Evolutionary conservation across 345 rosid genomes (phyloP).

Genomic region (Lenwebbia sp.): DNA sequence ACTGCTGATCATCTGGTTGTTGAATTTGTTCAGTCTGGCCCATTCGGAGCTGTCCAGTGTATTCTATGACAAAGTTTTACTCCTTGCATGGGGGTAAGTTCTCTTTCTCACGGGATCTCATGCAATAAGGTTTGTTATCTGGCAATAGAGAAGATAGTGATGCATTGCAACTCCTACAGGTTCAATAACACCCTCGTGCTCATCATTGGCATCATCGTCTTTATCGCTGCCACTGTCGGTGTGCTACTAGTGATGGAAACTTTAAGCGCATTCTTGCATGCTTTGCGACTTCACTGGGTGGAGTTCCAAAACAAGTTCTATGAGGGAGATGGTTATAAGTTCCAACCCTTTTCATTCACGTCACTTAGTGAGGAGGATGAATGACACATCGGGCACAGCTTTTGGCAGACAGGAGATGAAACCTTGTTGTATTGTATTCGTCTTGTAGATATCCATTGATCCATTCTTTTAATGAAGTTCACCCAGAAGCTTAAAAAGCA

Average conservation of each 20-base stretch:
- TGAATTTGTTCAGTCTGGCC: slow-evolving; percentile 34
- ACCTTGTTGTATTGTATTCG: not conserved
- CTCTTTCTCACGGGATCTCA: too few relatives aligned
- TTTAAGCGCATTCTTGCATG: slow-evolving; percentile 51
- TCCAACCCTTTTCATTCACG: slow-evolving; percentile 46
- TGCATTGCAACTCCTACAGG: slow-evolving; percentile 11
- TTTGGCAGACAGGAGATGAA: not conserved
- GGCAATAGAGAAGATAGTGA: not conserved
- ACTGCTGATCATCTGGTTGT: not conserved
- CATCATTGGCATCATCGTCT: slow-evolving; percentile 33
- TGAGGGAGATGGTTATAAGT: slow-evolving; percentile 54
- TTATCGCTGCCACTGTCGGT: slow-evolving; percentile 43
- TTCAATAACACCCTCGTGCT: slow-evolving; percentile 43
- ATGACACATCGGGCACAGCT: not conserved
- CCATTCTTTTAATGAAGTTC: not conserved
- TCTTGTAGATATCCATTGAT: not conserved
- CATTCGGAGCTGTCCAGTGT: slow-evolving; percentile 65
- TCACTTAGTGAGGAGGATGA: slow-evolving; percentile 24
- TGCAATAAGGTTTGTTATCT: not conserved
- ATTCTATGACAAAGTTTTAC: slow-evolving; percentile 56
- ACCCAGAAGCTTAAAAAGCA: not conserved
- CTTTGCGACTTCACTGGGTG: slow-evolving; percentile 62
- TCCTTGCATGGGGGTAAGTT: slow-evolving; percentile 54
- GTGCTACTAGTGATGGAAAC: slow-evolving; percentile 63
- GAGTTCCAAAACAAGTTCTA: slow-evolving; percentile 62